Percentiles rank a stretch among this genome's conserved stretches.
Conservation (phyloP, 768 basidiomycete species). For the Psilocybe tampanensis region DNA sequence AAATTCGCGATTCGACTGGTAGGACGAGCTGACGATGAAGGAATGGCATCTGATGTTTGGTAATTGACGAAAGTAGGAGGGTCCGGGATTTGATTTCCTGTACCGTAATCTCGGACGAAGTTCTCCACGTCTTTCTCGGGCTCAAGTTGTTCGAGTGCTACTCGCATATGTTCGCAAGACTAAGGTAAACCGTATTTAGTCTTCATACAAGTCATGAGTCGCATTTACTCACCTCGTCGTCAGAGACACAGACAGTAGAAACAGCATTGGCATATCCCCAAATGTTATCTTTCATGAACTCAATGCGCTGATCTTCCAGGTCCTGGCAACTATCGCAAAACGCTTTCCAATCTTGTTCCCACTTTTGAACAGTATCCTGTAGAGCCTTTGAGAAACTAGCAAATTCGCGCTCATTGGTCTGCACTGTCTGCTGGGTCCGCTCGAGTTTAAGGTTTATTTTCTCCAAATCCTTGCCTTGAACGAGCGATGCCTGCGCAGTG, state of each 20-base stretch:
- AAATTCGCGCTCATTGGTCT: conserved; percentile 90
- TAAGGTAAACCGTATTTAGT: conserved; percentile 32
- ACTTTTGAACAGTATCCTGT: conserved; percentile 77
- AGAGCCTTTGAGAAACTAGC: conserved; percentile 82
- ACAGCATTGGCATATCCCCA: conserved; percentile 97
- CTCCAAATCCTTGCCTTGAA: conserved; percentile 93
- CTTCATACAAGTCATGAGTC: neutral
- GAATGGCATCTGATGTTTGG: conserved; percentile 63
- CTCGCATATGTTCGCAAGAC: conserved; percentile 90
- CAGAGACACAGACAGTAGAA: conserved; percentile 93
- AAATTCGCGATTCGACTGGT: conserved; percentile 63
- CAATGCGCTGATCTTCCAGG: conserved; percentile 91
- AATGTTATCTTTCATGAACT: conserved; percentile 92
- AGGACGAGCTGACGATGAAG: conserved; percentile 57
- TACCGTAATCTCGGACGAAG: conserved; percentile 89
- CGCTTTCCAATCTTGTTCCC: conserved; percentile 93
- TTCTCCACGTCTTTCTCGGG: conserved; percentile 85
- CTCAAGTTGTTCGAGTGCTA: conserved; percentile 88
- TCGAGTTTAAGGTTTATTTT: conserved; percentile 87
- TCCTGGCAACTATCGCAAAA: conserved; percentile 97
- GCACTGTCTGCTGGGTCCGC: conserved; percentile 88
- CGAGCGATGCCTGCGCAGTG: conserved; percentile 87
- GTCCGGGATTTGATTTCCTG: conserved; percentile 86
- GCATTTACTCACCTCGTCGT: conserved; percentile 77
- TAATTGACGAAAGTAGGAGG: conserved; percentile 88